Evolutionary conservation across 2,329 filamentous ascomycete genomes (phyloP).

Genomic region (Mollisia scopiformis): DNA sequence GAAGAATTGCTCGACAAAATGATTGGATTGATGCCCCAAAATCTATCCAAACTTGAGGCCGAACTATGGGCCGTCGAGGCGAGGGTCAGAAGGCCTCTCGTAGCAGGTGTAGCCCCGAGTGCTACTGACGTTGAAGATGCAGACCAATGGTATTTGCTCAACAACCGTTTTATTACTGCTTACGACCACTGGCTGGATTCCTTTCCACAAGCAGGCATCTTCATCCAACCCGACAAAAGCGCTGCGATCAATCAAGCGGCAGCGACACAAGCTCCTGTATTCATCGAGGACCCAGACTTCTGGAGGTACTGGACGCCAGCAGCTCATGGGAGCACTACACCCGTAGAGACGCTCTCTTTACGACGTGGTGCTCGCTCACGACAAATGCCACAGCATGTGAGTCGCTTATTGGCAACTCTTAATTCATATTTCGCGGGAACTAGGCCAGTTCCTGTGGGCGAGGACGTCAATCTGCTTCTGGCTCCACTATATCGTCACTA

Average conservation of each 20-base stretch:
- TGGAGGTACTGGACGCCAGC: not conserved
- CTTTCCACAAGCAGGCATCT: not conserved
- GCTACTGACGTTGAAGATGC: not conserved
- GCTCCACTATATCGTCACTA: not conserved
- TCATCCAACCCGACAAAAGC: not conserved
- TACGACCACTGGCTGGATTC: not conserved
- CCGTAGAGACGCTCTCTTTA: not conserved
- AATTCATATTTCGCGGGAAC: not conserved
- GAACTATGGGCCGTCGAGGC: slow-evolving; percentile 4
- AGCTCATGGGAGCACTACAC: not conserved
- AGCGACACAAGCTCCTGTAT: not conserved
- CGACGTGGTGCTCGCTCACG: not conserved
- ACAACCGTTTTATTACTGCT: not conserved
- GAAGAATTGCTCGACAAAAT: slow-evolving; percentile 8
- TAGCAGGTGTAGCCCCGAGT: not conserved
- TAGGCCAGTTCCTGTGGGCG: not conserved
- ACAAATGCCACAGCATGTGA: not conserved
- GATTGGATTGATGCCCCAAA: slow-evolving; percentile 8
- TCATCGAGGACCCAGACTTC: not conserved
- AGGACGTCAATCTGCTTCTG: not conserved
- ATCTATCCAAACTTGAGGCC: not conserved
- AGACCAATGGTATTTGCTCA: not conserved
- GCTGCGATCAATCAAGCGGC: not conserved
- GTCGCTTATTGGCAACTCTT: no score
- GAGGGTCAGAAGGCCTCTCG: not conserved